Evolutionary conservation across 768 basidiomycete species (phyloP), one percentile per base, ranked within the genome.

Genomic region (Boletus sensibilis): DNA sequence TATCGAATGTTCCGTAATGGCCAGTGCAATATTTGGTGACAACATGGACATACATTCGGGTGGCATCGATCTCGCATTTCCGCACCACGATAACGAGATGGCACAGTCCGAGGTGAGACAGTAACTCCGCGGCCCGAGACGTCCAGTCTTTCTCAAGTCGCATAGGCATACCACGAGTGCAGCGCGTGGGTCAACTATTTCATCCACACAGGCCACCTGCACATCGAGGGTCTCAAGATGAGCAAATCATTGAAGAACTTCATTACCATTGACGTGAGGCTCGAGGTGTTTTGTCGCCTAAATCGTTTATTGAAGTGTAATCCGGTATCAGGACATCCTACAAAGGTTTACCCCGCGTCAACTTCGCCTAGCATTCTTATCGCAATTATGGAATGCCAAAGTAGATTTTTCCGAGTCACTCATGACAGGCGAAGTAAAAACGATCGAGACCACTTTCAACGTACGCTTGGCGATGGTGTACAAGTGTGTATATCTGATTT

Each of bases 1-100:
- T 71, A 98, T 99, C 56, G 96, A 99, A 71, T 99, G 96, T 74
- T 95, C 92, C 4, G 96, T 97, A 34, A 99, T 99, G 96, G 95
- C 95, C 18, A 90, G 85, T 60, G 94, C 88, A 33, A 78, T 98
- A 40, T 61, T 55, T 41, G 58, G 67, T 20, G 50, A 63, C 27
- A 88, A 86, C 55, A 91, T 99, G 86, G 97, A 98, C 72, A 94
- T 99, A 58, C 97, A 99, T 71, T 97, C 94, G 9, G 97, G 97
- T 49, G 97, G 97, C 5, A 87, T 92, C 39, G 97, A 99, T 75
- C 79, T 99, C 47, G 90, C 93, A n/a, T 99, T 99, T 75, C 97
- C 97, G 6, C 97, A 99, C 75, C 97, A 99, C 69, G 96, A 98
- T 71, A 99, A 99, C 70, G 97, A 99, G 75, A 82, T 99, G 66